Conservation (phyloP, 2,329 filamentous ascomycete species). For the Pseudovirgaria hyperparasitica region DNA sequence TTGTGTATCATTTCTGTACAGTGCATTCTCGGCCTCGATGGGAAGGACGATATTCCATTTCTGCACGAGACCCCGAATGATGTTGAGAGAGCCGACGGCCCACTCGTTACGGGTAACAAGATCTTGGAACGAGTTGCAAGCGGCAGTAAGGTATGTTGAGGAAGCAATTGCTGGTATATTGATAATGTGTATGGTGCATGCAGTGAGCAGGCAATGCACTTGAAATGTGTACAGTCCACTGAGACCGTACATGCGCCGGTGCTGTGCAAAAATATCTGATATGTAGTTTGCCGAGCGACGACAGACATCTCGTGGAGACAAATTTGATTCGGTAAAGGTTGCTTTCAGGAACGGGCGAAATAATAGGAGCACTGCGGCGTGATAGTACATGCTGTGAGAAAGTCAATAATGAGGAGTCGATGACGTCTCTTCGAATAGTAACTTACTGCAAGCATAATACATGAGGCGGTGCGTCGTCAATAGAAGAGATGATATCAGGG, state of each 20-base stretch:
- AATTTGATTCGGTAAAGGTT: constrained; percentile 7
- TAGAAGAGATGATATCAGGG: constrained; percentile 4
- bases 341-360: constrained; percentile 11
- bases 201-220: constrained; percentile 10
- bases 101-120: constrained; percentile 8
- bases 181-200: constrained; percentile 11
- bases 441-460: constrained; percentile 10
- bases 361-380: constrained; percentile 9
- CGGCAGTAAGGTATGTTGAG: constrained; percentile 34
- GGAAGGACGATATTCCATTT: constrained; percentile 13
- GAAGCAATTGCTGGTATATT: constrained; percentile 10
- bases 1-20: constrained; percentile 7
- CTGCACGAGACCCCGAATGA: constrained; percentile 8
- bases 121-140: constrained; percentile 12
- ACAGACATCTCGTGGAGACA: constrained; percentile 8
- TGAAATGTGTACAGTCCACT: constrained; percentile 10
- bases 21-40: constrained; percentile 9
- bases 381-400: constrained; percentile 9
- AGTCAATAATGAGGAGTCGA: background rate
- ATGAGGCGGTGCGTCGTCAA: constrained; percentile 8
- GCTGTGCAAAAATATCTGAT: constrained; percentile 8
- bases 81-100: constrained; percentile 8
- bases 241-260: constrained; percentile 7
- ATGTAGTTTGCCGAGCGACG: constrained; percentile 9
- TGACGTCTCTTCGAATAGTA: background rate